phyloP scores from a whole-genome alignment of 768 basidiomycete species.

The Hirschioporus abietinus region DNA sequence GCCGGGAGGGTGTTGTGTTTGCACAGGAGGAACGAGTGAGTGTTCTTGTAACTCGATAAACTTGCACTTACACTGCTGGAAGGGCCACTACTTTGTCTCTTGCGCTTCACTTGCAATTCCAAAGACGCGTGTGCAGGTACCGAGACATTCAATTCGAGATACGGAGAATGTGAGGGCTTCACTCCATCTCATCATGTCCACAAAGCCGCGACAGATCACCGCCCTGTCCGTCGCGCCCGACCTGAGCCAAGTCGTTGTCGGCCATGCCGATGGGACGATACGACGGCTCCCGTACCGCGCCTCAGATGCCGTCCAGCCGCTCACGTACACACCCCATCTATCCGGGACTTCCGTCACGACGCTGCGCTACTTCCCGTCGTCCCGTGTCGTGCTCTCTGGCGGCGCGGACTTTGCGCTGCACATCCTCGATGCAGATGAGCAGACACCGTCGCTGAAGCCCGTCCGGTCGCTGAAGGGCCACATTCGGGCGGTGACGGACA shows the following conservation, averaged over 20 bases:
- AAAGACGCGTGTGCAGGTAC: constrained; percentile 42
- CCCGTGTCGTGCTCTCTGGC: constrained; percentile 62
- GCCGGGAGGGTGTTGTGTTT: constrained; percentile 45
- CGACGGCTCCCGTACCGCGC: not conserved
- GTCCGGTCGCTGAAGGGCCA: constrained; percentile 65
- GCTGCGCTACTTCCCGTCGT: constrained; percentile 65
- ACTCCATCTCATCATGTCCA: not conserved
- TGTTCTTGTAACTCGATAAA: constrained; percentile 6
- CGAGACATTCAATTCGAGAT: constrained; percentile 47
- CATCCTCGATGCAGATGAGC: constrained; percentile 53
- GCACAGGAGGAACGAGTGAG: constrained; percentile 32
- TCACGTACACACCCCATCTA: constrained; percentile 38
- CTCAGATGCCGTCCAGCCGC: not conserved
- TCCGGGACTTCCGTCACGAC: constrained; percentile 42
- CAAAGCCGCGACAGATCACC: constrained; percentile 50
- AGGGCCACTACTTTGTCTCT: constrained; percentile 34
- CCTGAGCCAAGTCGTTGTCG: constrained; percentile 51
- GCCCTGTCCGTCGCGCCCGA: constrained; percentile 62
- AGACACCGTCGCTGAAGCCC: constrained; percentile 33
- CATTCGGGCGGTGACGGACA: constrained; percentile 56
- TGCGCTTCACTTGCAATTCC: constrained; percentile 45
- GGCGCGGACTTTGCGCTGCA: constrained; percentile 63
- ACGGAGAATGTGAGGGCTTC: constrained; percentile 33
- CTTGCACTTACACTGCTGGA: not conserved
- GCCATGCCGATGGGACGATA: constrained; percentile 26